Evolutionary conservation across 352 stramenopile species (phyloP), one percentile per base, ranked within the genome.

Genomic region (Labyrinthula sp.): DNA sequence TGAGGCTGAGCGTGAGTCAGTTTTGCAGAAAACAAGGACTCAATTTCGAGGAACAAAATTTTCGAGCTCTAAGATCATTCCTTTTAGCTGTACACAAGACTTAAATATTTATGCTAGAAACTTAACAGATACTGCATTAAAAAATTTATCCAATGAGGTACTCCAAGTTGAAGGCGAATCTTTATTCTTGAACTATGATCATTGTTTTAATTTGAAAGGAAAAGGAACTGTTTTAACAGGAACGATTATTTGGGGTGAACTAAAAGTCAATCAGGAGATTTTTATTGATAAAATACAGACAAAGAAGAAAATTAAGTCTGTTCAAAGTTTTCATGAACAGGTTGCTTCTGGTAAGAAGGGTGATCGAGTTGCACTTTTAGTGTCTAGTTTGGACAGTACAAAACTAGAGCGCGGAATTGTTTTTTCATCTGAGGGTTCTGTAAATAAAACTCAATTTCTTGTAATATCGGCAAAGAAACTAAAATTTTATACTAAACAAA

Each of bases 171-270:
- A 73, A 0, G 43, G 58, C 41, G 68, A 66, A n/a, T 58, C 67
- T 20, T 82, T 95, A 39, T 82, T 79, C 48, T 86, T 92, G 48
- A 69, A 75, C 25, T 79, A 96, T 45, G 88, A 97, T 64, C 89
- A 97, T 59, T 97, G 87, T 60, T 99, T 99, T 58, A 65, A 73
- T 17, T 79, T 97, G 31, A 82, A 83, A 33, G 89, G 89, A 7
- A 83, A 94, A 56, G 88, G 90, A 17, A 96, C 89, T 10, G 82
- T 99, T 20, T 58, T 97, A 31, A 97, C 90, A 14, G 89, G 89
- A 26, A 87, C 75, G 0, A 76, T 91, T 38, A 58, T 95, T 7
- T 72, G 63, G 1, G 89, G 89, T 27, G 62, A 52, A 14, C 38
- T 91, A 0, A 30, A 48, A 2, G 75, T 92, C 0, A 85, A 85